Evolutionary conservation across 352 stramenopile species (phyloP).

Genomic region (Globisporangium recalcitrans): DNA sequence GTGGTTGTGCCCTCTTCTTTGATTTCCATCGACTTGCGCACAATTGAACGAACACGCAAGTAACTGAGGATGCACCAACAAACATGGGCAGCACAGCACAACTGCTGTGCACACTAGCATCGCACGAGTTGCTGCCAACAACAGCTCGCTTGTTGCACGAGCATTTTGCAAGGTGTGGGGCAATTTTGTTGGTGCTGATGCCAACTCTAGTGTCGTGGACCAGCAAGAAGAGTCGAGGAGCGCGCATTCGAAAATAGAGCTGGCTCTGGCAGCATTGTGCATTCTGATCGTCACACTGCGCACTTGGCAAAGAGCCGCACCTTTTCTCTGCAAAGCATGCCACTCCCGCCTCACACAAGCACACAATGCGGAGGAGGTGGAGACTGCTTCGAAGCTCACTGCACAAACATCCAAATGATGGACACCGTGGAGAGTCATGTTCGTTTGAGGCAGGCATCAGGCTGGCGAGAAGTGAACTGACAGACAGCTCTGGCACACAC

Average conservation of each 20-base stretch:
- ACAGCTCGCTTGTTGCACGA: background rate
- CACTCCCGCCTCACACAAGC: background rate
- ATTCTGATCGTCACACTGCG: too few species aligned
- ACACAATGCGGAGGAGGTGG: background rate
- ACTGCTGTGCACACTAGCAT: too few species aligned
- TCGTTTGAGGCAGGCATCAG: background rate
- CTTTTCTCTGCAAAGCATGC: background rate
- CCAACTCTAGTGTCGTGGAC: background rate
- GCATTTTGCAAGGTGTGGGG: too few species aligned
- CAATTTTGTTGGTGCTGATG: background rate
- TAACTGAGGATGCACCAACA: background rate
- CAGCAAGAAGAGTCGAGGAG: background rate
- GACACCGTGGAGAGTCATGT: too few species aligned
- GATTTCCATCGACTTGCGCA: background rate
- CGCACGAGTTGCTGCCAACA: too few species aligned
- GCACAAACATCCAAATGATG: background rate
- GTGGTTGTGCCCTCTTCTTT: too few species aligned
- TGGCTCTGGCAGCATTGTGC: background rate
- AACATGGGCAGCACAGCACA: too few species aligned
- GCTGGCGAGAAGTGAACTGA: too few species aligned
- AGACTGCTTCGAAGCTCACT: background rate
- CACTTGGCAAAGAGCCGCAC: too few species aligned
- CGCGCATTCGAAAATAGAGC: background rate
- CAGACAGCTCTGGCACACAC: background rate
- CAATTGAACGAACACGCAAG: background rate